Percentiles rank a stretch among this genome's conserved stretches.
Evolutionary conservation across 2,329 filamentous ascomycete species (phyloP).

Genomic region (Colletotrichum gloeosporioides): DNA sequence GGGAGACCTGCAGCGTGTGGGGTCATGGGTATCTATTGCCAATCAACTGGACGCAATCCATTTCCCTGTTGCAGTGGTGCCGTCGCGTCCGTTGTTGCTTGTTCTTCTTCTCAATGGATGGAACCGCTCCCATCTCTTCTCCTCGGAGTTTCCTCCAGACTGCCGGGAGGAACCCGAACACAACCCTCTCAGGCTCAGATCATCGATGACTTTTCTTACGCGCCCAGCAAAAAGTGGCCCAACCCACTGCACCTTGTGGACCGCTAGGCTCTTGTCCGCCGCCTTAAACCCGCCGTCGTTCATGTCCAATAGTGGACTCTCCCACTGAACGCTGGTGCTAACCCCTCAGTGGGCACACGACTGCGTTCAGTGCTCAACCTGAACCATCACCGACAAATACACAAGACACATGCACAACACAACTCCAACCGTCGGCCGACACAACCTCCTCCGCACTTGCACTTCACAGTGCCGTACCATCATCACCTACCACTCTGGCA

Average conservation of each 20-base stretch:
- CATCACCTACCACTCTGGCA: neutral
- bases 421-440: neutral
- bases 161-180: neutral
- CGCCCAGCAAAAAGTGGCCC: neutral
- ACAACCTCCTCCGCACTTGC: neutral
- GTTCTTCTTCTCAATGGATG: neutral
- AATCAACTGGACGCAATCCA: constrained; percentile 17
- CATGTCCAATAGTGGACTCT: neutral
- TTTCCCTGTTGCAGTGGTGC: neutral
- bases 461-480: neutral
- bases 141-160: neutral
- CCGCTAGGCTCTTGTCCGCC: neutral
- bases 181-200: neutral
- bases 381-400: neutral
- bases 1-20: constrained; percentile 13
- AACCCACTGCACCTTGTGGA: neutral
- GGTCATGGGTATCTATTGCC: constrained; percentile 9
- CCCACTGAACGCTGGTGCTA: neutral
- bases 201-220: neutral
- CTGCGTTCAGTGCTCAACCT: neutral
- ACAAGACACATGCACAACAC: neutral
- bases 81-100: neutral
- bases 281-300: neutral
- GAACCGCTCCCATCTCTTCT: neutral
- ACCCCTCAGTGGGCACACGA: neutral